These are phyloP conservation scores for Mycena sp. DNA, from an alignment of 1,284 basidiomycete genomes.

Conservation along the genomic window DNA sequence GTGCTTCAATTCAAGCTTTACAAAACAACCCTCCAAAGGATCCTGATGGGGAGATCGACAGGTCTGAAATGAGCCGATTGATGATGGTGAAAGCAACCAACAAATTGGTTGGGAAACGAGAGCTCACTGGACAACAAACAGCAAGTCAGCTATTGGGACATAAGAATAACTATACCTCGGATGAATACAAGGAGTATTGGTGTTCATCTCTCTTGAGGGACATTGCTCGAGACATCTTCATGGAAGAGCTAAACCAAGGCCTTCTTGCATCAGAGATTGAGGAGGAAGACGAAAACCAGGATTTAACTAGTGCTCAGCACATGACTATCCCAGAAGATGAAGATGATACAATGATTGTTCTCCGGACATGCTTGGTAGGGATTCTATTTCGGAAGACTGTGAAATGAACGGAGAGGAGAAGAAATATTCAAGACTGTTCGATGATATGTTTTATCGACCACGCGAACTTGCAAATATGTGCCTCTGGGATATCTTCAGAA, in stretches of 20 bases:
- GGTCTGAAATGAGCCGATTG: no score
- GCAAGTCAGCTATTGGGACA: constrained; percentile 10
- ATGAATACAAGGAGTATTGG: constrained; percentile 4
- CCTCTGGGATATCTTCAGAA: constrained; percentile 25
- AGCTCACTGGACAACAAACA: constrained; percentile 19
- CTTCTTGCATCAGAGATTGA: no score
- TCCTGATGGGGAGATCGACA: no score
- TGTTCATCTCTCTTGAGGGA: neutral
- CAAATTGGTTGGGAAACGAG: constrained; percentile 11
- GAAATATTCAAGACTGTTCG: constrained; percentile 4
- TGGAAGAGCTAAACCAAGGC: neutral
- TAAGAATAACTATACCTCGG: constrained; percentile 12
- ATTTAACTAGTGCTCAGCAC: neutral
- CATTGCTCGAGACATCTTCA: neutral
- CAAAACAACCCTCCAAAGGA: no score
- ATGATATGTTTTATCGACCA: constrained; percentile 26
- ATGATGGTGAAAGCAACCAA: neutral
- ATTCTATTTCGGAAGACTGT: no score
- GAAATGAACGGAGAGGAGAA: neutral
- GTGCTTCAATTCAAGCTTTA: no score
- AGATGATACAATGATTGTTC: neutral
- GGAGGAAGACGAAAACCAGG: neutral
- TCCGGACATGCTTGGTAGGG: no score
- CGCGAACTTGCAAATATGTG: constrained; percentile 3
- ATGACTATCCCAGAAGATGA: neutral